Conservation (phyloP, 2,329 filamentous ascomycete species). For the Penicillium palitans region DNA sequence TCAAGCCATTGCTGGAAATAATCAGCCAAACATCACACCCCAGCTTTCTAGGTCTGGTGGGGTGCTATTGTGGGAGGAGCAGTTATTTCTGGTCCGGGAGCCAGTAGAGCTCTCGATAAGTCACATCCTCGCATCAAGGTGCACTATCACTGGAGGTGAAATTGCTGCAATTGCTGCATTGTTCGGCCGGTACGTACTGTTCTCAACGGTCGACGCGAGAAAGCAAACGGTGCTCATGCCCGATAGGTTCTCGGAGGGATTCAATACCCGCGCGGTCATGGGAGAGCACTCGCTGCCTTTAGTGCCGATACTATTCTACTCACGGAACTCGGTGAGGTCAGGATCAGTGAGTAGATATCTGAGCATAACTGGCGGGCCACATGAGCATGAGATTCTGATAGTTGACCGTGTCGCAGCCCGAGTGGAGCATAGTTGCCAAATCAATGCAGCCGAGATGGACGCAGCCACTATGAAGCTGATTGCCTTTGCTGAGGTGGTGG, state of each 20-base stretch:
- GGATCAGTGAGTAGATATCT: background rate
- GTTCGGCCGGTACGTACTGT: background rate
- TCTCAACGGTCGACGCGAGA: background rate
- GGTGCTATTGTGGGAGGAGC: background rate
- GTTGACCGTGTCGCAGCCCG: background rate
- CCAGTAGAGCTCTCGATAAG: constrained; percentile 4
- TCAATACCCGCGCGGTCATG: constrained; percentile 1
- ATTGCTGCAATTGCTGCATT: background rate
- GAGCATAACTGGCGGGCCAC: background rate
- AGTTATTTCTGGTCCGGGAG: background rate
- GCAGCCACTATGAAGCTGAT: background rate
- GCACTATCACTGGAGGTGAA: background rate
- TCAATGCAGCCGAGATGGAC: background rate
- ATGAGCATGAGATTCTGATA: background rate
- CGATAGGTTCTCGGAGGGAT: constrained; percentile 12
- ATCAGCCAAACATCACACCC: too few species aligned
- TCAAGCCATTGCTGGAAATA: too few species aligned
- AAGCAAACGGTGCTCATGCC: background rate
- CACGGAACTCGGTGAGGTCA: background rate
- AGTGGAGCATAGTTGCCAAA: background rate
- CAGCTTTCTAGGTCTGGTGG: background rate
- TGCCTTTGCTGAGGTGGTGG: background rate
- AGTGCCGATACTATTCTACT: background rate
- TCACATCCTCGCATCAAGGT: background rate
- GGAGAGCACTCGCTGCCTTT: background rate